A percentile compares a stretch with the other conserved stretches of the same genome.
Evolutionary conservation across 176 grass and related monocot species (phyloP).

Genomic region (Hordeum vulgare): MorexV3_pseudomolecules_assembly NC_058519.1:639250797-639251296

Average conservation of each 20-base stretch:
- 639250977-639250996: no score
- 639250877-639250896: no score
- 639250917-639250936: no score
- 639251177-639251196: not conserved
- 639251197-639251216: not conserved
- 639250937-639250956: no score
- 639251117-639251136: not conserved
- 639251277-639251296: not conserved
- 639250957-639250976: not conserved
- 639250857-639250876: no score
- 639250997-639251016: no score
- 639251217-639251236: not conserved
- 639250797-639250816: not conserved
- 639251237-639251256: not conserved
- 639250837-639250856: not conserved
- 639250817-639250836: conserved; percentile 1
- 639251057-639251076: not conserved
- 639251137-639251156: conserved; percentile 13
- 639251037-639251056: no score
- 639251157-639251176: not conserved
- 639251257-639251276: not conserved
- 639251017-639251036: no score
- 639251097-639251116: not conserved
- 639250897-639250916: no score
- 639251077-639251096: not conserved